phyloP scores from a whole-genome alignment of 2,329 filamentous ascomycete genomes.

The Monosporascus cannonballus region DNA sequence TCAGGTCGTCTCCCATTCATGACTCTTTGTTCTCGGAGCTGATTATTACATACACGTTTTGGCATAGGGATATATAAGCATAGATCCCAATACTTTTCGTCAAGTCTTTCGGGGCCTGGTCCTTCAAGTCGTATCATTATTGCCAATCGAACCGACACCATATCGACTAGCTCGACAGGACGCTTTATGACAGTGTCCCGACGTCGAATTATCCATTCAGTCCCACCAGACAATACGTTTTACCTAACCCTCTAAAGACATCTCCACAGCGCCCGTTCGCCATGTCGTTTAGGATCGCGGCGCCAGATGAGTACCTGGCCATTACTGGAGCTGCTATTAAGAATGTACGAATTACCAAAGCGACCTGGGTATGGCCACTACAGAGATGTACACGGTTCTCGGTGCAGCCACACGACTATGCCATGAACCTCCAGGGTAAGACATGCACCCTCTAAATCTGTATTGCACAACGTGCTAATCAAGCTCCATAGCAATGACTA shows the following conservation, averaged over 20 bases:
- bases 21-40: too few relatives aligned
- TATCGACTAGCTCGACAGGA: too few relatives aligned
- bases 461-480: constrained; percentile 1
- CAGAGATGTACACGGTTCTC: constrained; percentile 56
- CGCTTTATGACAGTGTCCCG: too few relatives aligned
- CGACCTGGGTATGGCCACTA: constrained; percentile 64
- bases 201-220: too few relatives aligned
- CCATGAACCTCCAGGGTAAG: constrained; percentile 63
- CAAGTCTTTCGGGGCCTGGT: too few relatives aligned
- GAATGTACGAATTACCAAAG: constrained; percentile 72
- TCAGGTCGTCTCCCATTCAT: too few relatives aligned
- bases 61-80: too few relatives aligned
- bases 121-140: too few relatives aligned
- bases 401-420: constrained; percentile 74
- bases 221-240: background rate
- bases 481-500: constrained; percentile 65
- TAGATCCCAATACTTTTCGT: too few relatives aligned
- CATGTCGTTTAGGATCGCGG: constrained; percentile 63
- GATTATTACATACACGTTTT: too few relatives aligned
- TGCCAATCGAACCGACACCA: too few relatives aligned
- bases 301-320: constrained; percentile 79
- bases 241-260: background rate
- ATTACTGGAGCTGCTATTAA: constrained; percentile 74
- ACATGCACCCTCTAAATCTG: background rate
- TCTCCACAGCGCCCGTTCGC: constrained; percentile 12